Percentiles rank a stretch among this genome's conserved stretches.
Conservation (phyloP, 2,329 filamentous ascomycete species). For the Aotearoamyces nothofagi region DNA sequence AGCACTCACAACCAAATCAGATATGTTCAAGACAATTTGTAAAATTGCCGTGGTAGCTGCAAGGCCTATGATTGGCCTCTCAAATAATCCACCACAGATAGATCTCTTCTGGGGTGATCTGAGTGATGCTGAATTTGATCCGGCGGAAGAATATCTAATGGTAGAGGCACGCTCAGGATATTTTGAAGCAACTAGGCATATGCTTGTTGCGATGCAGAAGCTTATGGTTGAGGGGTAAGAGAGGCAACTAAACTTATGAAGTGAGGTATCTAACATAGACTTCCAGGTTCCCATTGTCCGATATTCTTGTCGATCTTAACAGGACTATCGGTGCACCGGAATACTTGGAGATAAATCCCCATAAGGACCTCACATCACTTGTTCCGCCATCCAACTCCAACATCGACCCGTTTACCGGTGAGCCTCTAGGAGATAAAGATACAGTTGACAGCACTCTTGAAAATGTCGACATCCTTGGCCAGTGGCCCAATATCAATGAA, state of each 20-base stretch:
- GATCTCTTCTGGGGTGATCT: slow-evolving; percentile 57
- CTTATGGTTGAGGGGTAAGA: slow-evolving; percentile 16
- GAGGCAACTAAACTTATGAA: too few relatives aligned
- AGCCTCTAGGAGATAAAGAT: neutral
- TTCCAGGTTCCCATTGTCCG: slow-evolving; percentile 38
- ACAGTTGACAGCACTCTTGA: slow-evolving; percentile 15
- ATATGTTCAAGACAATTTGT: slow-evolving; percentile 50
- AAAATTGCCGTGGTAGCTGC: slow-evolving; percentile 61
- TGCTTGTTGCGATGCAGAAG: slow-evolving; percentile 54
- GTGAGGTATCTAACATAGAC: slow-evolving; percentile 4
- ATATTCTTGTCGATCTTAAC: slow-evolving; percentile 40
- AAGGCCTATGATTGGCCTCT: slow-evolving; percentile 44
- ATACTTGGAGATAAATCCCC: slow-evolving; percentile 34
- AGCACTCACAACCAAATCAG: slow-evolving; percentile 32
- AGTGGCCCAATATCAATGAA: slow-evolving; percentile 32
- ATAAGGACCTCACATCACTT: slow-evolving; percentile 31
- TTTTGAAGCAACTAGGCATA: slow-evolving; percentile 63
- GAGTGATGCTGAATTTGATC: slow-evolving; percentile 51
- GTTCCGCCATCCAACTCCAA: slow-evolving; percentile 15
- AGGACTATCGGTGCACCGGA: slow-evolving; percentile 30
- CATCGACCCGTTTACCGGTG: neutral
- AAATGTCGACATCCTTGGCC: slow-evolving; percentile 35
- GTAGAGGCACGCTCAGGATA: slow-evolving; percentile 60
- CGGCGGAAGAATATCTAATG: slow-evolving; percentile 50
- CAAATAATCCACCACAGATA: slow-evolving; percentile 52